Evolutionary conservation across 2,329 filamentous ascomycete species (phyloP), one percentile per base, ranked within the genome.

Genomic region (Diaporthe sp.): DNA sequence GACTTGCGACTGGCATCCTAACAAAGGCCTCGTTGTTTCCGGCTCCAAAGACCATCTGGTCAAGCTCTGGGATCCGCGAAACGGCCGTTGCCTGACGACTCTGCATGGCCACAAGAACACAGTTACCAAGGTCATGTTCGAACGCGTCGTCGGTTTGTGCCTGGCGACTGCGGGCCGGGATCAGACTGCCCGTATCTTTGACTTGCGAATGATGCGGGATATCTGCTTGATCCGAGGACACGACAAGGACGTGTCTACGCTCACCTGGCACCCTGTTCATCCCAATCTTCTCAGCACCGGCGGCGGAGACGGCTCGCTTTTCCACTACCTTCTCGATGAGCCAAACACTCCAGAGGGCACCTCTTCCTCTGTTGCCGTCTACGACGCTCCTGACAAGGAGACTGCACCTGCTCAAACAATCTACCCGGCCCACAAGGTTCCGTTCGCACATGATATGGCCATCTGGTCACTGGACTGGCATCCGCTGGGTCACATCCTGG

Each of bases 381-480:
- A 97, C 83, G 95, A 98, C 83, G 93, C 91, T 77, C 88, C 94
- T 1, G 95, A 98, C 80, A 95, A 95, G 8, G 85, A 91, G 34
- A 94, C 94, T 67, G 93, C 95, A 0, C 93, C 95, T 0, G 92
- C 95, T 0, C 96, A 98, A 84, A 94, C 95, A n/a, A 94, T 99
- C 77, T 95, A 95, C 82, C 97, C 97, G 2, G 95, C 95, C 4
- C 96, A 98, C 86, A 94, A 92, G 80, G 86, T 98, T 44, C 92
- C 94, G 10, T 96, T 93, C 81, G 97, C 97, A 0, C 97, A 99
- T 83, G 94, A 98, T 79, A 97, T 96, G 82, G 95, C 95, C 25
- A 97, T 99, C 78, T 99, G 97, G 97, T 98, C 96, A 25, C 90
- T 99, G 68, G 96, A 98, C 86, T 99, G 97, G 96, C 97, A 99